These are phyloP conservation scores for Colletotrichum agaves DNA, from an alignment of 2,329 filamentous ascomycete species.

Conservation along the genomic window DNA sequence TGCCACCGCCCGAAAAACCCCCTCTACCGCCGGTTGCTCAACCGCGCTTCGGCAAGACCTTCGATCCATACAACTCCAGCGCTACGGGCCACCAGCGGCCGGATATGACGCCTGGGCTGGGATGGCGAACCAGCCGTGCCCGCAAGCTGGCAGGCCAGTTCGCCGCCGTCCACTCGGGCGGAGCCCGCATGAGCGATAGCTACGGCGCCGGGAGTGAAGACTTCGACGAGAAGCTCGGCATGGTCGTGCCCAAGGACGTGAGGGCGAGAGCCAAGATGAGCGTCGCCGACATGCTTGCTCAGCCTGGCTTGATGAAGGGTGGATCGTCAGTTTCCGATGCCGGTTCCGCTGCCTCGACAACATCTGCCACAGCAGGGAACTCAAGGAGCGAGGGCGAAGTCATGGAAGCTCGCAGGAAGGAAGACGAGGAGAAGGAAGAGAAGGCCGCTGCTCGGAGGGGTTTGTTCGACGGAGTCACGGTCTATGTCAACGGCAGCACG, in stretches of 20 bases:
- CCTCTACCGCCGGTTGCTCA: conserved; percentile 49
- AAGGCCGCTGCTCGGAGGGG: conserved; percentile 43
- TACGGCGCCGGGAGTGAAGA: conserved; percentile 72
- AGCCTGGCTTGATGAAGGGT: conserved; percentile 56
- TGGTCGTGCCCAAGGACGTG: conserved; percentile 56
- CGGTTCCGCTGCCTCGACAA: not conserved
- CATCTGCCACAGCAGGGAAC: conserved; percentile 1
- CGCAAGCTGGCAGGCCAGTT: conserved; percentile 79
- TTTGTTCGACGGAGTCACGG: conserved; percentile 76
- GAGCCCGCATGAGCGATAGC: conserved; percentile 70
- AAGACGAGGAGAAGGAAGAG: conserved; percentile 62
- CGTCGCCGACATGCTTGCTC: conserved; percentile 65
- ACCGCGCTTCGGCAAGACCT: conserved; percentile 56
- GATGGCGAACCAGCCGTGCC: conserved; percentile 78
- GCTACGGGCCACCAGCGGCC: conserved; percentile 83
- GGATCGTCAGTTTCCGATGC: conserved; percentile 24
- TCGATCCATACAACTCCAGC: conserved; percentile 78
- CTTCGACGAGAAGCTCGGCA: conserved; percentile 57
- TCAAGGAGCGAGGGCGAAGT: conserved; percentile 42
- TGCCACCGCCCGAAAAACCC: conserved; percentile 22
- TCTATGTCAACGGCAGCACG: conserved; percentile 92
- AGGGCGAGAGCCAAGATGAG: conserved; percentile 53
- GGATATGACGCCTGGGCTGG: conserved; percentile 70
- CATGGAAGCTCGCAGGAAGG: conserved; percentile 50
- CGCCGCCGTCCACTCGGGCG: conserved; percentile 64